Conservation (phyloP, 1,284 basidiomycete genomes). For the Cutaneotrichosporon spelunceum region DNA sequence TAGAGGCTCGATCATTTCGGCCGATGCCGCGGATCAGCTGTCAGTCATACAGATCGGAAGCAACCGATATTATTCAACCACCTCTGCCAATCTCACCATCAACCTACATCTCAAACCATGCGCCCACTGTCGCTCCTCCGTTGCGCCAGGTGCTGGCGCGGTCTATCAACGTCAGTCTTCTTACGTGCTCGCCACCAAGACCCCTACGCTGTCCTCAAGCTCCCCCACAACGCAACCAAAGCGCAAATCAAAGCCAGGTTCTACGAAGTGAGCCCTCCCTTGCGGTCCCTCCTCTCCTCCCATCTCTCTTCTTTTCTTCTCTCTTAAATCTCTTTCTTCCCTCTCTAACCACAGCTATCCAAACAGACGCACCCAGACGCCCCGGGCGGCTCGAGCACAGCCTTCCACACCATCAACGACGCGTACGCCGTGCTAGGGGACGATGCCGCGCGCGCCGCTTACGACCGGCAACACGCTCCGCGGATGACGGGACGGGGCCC, state of each 20-base stretch:
- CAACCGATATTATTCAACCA: not conserved
- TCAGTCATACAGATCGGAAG: too few relatives aligned
- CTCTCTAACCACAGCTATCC: constrained; percentile 40
- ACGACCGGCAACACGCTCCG: constrained; percentile 10
- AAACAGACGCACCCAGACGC: constrained; percentile 53
- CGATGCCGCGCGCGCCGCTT: constrained; percentile 36
- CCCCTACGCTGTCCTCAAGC: constrained; percentile 48
- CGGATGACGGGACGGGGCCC: not conserved
- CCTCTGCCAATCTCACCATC: not conserved
- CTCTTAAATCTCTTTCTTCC: not conserved
- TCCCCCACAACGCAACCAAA: constrained; percentile 46
- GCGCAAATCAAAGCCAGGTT: constrained; percentile 53
- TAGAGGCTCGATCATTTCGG: too few relatives aligned
- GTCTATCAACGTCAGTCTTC: not conserved
- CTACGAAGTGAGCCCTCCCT: constrained; percentile 47
- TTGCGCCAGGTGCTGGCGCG: not conserved
- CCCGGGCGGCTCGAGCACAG: constrained; percentile 38
- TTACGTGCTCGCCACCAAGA: constrained; percentile 5
- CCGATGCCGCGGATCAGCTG: too few relatives aligned
- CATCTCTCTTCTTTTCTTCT: too few relatives aligned
- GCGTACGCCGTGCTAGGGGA: constrained; percentile 48
- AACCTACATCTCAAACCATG: not conserved
- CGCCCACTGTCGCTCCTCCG: not conserved
- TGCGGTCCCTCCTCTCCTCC: not conserved
- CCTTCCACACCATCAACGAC: constrained; percentile 50